These are phyloP conservation scores for Tricholoma matsutake DNA, from an alignment of 768 basidiomycete species.

Conservation along the genomic window DNA sequence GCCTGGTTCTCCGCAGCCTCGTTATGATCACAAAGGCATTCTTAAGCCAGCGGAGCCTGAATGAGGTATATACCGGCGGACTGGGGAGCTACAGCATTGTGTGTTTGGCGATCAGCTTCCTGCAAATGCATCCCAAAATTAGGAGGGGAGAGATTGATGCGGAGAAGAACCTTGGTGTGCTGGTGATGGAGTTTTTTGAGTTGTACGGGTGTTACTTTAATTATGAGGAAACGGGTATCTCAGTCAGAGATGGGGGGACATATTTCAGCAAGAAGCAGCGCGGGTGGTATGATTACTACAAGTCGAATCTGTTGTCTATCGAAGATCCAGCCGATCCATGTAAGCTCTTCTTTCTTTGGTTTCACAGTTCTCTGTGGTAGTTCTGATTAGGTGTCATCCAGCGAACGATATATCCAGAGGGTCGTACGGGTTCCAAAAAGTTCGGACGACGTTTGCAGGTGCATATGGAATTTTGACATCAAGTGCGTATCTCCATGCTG, in stretches of 20 bases:
- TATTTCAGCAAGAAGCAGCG: conserved; percentile 82
- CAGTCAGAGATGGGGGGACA: conserved; percentile 79
- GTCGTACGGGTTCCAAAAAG: conserved; percentile 79
- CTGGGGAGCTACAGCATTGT: conserved; percentile 94
- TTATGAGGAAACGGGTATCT: conserved; percentile 87
- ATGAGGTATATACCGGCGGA: conserved; percentile 97
- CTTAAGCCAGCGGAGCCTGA: conserved; percentile 86
- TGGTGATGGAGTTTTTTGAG: conserved; percentile 97
- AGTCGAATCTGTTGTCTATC: conserved; percentile 66
- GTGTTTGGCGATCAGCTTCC: conserved; percentile 87
- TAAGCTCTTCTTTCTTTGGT: conserved; percentile 39
- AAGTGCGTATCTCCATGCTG: conserved; percentile 62
- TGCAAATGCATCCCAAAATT: conserved; percentile 98
- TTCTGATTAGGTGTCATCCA: conserved; percentile 27
- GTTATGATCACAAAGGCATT: conserved; percentile 91
- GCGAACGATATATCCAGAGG: conserved; percentile 93
- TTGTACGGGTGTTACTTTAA: conserved; percentile 92
- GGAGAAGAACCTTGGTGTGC: conserved; percentile 84
- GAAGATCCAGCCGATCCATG: conserved; percentile 92
- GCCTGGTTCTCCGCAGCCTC: conserved; percentile 75
- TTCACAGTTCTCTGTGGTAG: conserved; percentile 1
- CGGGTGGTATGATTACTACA: conserved; percentile 73
- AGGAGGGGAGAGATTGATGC: conserved; percentile 85
- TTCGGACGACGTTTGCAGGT: conserved; percentile 80
- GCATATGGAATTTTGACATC: conserved; percentile 77